Evolutionary conservation across 2,329 filamentous ascomycete genomes (phyloP).

Genomic region (Trichophyton verrucosum): DNA sequence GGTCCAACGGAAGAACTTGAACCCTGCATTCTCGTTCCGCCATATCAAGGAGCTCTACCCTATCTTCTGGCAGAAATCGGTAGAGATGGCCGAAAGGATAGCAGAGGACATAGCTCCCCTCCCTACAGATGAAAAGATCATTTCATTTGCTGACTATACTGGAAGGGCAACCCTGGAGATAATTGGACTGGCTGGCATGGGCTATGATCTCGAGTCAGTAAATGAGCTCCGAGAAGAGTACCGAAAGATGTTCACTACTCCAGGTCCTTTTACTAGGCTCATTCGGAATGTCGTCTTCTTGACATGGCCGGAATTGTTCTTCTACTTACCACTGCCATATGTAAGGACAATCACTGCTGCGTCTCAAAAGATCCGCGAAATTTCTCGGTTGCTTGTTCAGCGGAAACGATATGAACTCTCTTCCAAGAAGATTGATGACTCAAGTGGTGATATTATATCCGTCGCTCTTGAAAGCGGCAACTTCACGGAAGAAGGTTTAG

Average conservation of each 20-base stretch:
- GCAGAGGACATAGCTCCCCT: slow-evolving; percentile 29
- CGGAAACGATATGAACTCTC: slow-evolving; percentile 52
- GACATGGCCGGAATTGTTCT: slow-evolving; percentile 50
- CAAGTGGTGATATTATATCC: slow-evolving; percentile 57
- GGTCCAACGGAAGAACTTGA: slow-evolving; percentile 59
- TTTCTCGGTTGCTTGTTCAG: slow-evolving; percentile 56
- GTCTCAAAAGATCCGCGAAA: slow-evolving; percentile 47
- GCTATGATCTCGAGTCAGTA: slow-evolving; percentile 51
- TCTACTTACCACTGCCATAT: slow-evolving; percentile 53
- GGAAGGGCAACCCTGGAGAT: slow-evolving; percentile 62
- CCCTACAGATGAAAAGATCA: slow-evolving; percentile 34
- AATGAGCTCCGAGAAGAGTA: slow-evolving; percentile 42
- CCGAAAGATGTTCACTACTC: slow-evolving; percentile 17
- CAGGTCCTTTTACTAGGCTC: slow-evolving; percentile 7
- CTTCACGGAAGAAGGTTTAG: slow-evolving; percentile 67
- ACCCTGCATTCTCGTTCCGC: slow-evolving; percentile 74
- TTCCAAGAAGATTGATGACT: slow-evolving; percentile 18
- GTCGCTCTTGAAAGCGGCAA: slow-evolving; percentile 64
- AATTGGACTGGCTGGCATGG: slow-evolving; percentile 60
- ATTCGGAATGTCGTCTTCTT: slow-evolving; percentile 44
- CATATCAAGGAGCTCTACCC: slow-evolving; percentile 78
- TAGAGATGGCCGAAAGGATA: slow-evolving; percentile 55
- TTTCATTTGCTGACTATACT: slow-evolving; percentile 48
- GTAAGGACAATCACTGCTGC: slow-evolving; percentile 54
- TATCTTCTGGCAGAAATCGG: slow-evolving; percentile 66